A percentile compares a stretch with the other conserved stretches of the same genome.
Conservation (phyloP, 305 asterid species). For the Fraxinus latifolia region DNA sequence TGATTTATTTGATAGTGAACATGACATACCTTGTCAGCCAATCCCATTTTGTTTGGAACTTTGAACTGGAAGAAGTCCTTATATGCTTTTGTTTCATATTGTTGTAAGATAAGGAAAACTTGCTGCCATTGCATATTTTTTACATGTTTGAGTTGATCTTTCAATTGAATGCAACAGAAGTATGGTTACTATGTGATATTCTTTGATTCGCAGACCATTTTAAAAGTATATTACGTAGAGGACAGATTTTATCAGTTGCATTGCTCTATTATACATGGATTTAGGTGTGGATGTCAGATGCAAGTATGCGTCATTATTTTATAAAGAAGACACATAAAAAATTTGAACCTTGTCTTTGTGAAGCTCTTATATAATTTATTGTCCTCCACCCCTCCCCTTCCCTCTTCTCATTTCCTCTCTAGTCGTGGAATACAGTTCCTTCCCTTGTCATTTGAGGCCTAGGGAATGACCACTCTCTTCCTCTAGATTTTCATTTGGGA, state of each 20-base stretch:
- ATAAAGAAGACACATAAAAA: background rate
- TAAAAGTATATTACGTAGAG: background rate
- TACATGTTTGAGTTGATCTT: background rate
- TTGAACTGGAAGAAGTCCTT: background rate
- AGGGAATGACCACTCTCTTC: constrained; percentile 3
- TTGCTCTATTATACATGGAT: background rate
- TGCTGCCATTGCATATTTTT: background rate
- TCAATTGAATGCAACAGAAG: background rate
- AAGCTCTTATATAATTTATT: background rate
- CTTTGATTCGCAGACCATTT: background rate
- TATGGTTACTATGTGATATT: background rate
- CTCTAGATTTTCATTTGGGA: constrained; percentile 1
- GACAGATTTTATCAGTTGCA: background rate
- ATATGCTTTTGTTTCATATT: background rate
- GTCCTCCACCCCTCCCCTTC: background rate
- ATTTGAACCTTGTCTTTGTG: background rate
- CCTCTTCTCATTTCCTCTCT: background rate
- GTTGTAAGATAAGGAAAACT: background rate
- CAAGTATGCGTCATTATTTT: background rate
- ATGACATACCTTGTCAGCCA: background rate
- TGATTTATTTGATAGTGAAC: background rate
- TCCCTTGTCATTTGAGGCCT: constrained; percentile 16
- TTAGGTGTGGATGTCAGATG: background rate
- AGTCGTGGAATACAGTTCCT: background rate
- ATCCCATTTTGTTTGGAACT: background rate